A percentile compares a stretch with the other conserved stretches of the same genome.
These are phyloP conservation scores for Lachancea sp. DNA, from an alignment of 805 yeast species.

Conservation along the genomic window DNA sequence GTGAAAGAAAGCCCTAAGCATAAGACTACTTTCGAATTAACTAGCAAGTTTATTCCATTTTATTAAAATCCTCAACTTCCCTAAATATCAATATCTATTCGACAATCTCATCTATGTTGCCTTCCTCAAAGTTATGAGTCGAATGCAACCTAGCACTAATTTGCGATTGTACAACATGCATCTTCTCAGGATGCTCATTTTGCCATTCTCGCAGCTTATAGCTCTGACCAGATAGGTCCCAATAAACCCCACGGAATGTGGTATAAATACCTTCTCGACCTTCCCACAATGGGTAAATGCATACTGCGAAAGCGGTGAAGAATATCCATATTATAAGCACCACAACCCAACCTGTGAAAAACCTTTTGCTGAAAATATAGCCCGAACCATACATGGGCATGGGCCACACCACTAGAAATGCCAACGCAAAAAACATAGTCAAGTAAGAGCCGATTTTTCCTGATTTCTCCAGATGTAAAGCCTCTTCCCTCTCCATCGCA, in stretches of 20 bases:
- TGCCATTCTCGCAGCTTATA: constrained; percentile 75
- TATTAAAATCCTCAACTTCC: too few species aligned
- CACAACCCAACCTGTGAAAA: constrained; percentile 86
- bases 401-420: constrained; percentile 76
- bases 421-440: constrained; percentile 54
- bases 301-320: constrained; percentile 55
- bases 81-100: neutral
- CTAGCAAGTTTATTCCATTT: too few species aligned
- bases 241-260: constrained; percentile 69
- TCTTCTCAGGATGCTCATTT: constrained; percentile 58
- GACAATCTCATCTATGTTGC: constrained; percentile 4
- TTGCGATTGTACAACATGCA: constrained; percentile 70
- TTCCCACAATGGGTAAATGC: constrained; percentile 65
- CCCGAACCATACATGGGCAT: constrained; percentile 88
- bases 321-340: constrained; percentile 81
- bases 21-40: too few species aligned
- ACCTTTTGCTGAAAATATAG: constrained; percentile 65
- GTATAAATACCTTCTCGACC: constrained; percentile 62
- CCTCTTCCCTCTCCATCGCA: constrained; percentile 41
- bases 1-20: too few species aligned
- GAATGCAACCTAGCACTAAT: constrained; percentile 36
- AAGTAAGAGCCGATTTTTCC: constrained; percentile 55
- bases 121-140: neutral
- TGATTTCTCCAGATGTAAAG: constrained; percentile 45
- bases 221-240: constrained; percentile 78